Base-by-base conservation (phyloP, 2,329 filamentous ascomycete genomes). In the Colletotrichum orchidophilum region DNA sequence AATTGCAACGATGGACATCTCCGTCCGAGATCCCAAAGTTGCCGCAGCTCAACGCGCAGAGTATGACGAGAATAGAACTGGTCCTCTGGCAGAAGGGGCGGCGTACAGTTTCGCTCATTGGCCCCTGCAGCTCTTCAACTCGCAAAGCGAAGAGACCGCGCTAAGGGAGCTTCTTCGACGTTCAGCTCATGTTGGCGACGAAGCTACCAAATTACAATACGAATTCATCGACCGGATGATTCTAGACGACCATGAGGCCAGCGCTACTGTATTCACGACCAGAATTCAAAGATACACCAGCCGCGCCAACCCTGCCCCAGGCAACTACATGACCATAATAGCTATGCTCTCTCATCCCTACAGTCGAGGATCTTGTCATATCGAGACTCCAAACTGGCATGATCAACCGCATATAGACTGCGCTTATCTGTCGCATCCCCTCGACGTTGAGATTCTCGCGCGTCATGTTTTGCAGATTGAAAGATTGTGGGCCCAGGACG, bases 51-150 rank as follows among this genome's bases (percentile, higher is more conserved):
- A 52, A 12, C 18, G 18, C 9, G 49, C 49, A 52, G 33, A 42
- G 33, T 59, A 59, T 42, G 55, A 42, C 29, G 4, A 39, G n/a
- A n/a, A 59, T 7, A 59, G n/a, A 24, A 59, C 29, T 35, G 55
- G 55, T 13, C 55, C 33, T 26, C 55, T 59, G 8, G 18, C 55
- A 12, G 55, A 59, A 18, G 55, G 55, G 33, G 55, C 12, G 11
- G 55, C 55, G n/a, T 59, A 59, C 55, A 59, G 55, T 21, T 59
- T 59, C 21, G 55, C 55, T 42, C 31, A 59, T 35, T 59, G 55
- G 33, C 55, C 55, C 13, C n/a, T 59, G 6, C 55, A 59, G 31
- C 55, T 59, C 31, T 59, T 59, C 31, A 59, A 59, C 33, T 39
- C 55, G 31, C n/a, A 35, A 18, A 42, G 8, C 31, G 55, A 59